Base-by-base conservation (phyloP, 1,284 basidiomycete genomes). In the Ganoderma multipileum region DNA sequence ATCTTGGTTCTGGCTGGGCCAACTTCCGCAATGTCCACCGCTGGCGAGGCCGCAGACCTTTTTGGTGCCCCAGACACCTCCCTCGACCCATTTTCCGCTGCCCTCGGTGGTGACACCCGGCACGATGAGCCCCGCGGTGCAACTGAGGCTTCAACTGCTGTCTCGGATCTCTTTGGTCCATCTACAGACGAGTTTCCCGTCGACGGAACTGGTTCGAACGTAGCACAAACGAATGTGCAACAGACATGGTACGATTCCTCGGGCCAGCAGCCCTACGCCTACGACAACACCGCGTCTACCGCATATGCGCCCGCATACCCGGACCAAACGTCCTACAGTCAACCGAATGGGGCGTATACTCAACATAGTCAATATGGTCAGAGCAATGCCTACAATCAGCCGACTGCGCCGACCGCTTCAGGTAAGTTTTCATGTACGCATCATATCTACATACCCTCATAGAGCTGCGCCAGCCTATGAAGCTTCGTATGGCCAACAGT, bases 1-100 rank as follows among this genome's bases (percentile, higher is more conserved):
- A 55, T 71, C 66, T 67, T 69, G 54, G 66, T 65, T 67, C 68
- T 72, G 70, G 73, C 70, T 72, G 68, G 68, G 62, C 72, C 71
- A 58, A 50, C 61, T 69, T 57, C 62, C 62, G 64, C 65, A 47
- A 91, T 91, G 89, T 86, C 83, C 78, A 82, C 85, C 68, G 87
- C 90, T 67, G 91, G 93, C 83, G 88, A 91, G 74, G 93, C 92
- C 61, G 91, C 92, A 65, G 88, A 91, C 67, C 88, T 94, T 57
- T 94, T 94, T 82, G 90, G 88, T 64, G 80, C 86, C 57, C 85
- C 88, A 33, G 82, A 92, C 77, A 76, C 86, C 66, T 81, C 82
- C 28, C 83, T 85, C 44, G 91, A 93, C 81, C 88, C 87, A 55
- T 93, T 93, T 80, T 85, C 90, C 68, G 81, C 70, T 61, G 72